A percentile compares a stretch with the other conserved stretches of the same genome.
Conservation (phyloP, 139 green algal species). For the Chlamydomonas sphaeroides region DNA sequence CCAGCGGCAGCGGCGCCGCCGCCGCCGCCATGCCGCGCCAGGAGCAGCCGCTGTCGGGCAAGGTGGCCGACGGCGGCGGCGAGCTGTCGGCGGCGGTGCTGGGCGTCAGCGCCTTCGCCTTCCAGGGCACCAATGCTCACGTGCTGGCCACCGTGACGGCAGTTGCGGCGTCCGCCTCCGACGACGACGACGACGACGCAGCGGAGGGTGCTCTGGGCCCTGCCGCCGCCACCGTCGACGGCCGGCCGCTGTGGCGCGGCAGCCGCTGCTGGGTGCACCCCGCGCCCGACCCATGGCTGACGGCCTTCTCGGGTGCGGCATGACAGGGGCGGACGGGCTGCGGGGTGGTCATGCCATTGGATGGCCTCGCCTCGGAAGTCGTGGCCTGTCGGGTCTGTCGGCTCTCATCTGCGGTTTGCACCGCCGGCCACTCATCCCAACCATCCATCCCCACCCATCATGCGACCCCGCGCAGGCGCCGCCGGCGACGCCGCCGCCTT, state of each 20-base stretch:
- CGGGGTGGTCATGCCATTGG: too few species aligned
- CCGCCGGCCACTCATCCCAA: too few species aligned
- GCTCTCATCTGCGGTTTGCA: too few species aligned
- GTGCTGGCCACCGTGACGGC: slow-evolving; percentile 27
- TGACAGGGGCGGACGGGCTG: too few species aligned
- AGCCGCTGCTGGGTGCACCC: slow-evolving; percentile 49
- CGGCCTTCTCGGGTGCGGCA: neutral
- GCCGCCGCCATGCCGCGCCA: slow-evolving; percentile 8
- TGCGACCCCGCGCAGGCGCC: too few species aligned
- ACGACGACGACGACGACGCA: neutral
- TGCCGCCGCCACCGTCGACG: neutral
- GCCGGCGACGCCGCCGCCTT: slow-evolving; percentile 31
- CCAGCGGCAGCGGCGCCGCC: neutral
- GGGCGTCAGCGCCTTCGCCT: slow-evolving; percentile 80
- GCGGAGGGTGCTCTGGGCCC: too few species aligned
- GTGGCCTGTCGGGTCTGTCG: too few species aligned
- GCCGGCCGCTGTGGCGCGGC: slow-evolving; percentile 2
- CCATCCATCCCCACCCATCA: too few species aligned
- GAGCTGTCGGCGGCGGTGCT: neutral
- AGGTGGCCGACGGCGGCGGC: neutral
- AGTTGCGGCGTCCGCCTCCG: too few species aligned
- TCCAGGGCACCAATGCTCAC: slow-evolving; percentile 85
- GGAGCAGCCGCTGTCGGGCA: slow-evolving; percentile 1
- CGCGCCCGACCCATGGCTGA: neutral
- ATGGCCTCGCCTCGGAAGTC: too few species aligned